Percentiles rank a stretch among this genome's conserved stretches.
phyloP scores from a whole-genome alignment of 345 rosid species.

The Conringia planisiliqua region DNA sequence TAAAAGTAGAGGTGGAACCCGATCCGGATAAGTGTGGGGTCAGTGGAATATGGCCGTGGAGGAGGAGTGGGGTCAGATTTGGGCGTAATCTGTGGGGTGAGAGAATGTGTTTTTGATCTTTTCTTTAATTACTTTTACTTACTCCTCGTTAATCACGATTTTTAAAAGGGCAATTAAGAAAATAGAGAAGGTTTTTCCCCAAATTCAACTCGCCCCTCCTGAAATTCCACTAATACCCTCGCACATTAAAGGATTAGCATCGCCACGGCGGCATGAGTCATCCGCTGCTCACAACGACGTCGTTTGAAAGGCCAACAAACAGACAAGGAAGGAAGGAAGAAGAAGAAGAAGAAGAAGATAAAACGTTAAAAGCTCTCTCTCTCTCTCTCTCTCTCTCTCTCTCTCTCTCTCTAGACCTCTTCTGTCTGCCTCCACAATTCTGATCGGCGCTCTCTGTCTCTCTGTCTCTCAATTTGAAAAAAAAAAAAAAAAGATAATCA shows the following conservation, averaged over 20 bases:
- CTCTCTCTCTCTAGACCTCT: neutral
- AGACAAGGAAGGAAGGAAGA: neutral
- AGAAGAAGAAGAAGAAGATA: neutral
- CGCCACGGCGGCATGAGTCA: slow-evolving; percentile 35
- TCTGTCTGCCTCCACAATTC: neutral
- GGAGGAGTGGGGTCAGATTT: too few relatives aligned
- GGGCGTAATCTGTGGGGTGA: too few relatives aligned
- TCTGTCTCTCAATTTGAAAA: neutral
- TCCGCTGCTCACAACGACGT: neutral
- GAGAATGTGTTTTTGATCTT: too few relatives aligned
- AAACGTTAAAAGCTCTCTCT: neutral
- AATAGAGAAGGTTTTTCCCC: neutral
- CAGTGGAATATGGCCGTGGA: too few relatives aligned
- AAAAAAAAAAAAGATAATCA: neutral
- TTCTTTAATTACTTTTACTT: too few relatives aligned
- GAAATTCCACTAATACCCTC: neutral
- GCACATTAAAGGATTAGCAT: slow-evolving; percentile 16
- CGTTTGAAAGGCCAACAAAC: neutral
- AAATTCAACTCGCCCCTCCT: neutral
- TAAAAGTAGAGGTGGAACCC: neutral
- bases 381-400: neutral
- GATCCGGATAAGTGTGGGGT: too few relatives aligned
- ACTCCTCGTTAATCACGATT: neutral
- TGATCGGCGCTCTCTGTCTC: neutral
- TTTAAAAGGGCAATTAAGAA: neutral